phyloP scores from a whole-genome alignment of 805 yeast genomes.

The Brettanomyces nanus region DNA sequence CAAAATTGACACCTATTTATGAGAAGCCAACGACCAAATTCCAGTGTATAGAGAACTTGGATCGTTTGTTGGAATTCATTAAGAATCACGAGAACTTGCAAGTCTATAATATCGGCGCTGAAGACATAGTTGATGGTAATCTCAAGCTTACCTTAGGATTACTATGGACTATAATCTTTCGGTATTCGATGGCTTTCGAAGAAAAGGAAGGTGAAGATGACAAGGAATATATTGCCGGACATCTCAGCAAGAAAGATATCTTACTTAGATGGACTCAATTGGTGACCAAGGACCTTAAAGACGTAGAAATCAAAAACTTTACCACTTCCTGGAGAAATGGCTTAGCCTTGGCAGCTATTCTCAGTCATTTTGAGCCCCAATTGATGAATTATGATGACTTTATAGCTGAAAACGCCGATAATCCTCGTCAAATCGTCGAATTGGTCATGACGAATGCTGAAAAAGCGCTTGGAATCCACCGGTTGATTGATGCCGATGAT shows the following conservation, averaged over 20 bases:
- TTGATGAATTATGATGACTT: slow-evolving; percentile 25
- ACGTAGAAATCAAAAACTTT: slow-evolving; percentile 38
- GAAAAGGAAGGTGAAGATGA: slow-evolving; percentile 5
- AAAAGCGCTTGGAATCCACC: slow-evolving; percentile 41
- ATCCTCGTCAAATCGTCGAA: slow-evolving; percentile 26
- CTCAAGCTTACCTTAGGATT: slow-evolving; percentile 38
- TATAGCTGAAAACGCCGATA: slow-evolving; percentile 1
- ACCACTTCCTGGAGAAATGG: slow-evolving; percentile 48
- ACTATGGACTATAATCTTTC: slow-evolving; percentile 40
- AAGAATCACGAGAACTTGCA: slow-evolving; percentile 30
- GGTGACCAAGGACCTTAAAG: slow-evolving; percentile 29
- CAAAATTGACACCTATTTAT: slow-evolving; percentile 15
- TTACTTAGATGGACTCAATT: slow-evolving; percentile 48
- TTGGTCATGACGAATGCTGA: slow-evolving; percentile 36
- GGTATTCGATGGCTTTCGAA: slow-evolving; percentile 27
- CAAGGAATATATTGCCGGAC: slow-evolving; percentile 1
- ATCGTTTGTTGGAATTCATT: slow-evolving; percentile 34
- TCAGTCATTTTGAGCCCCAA: slow-evolving; percentile 34
- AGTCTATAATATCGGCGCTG: slow-evolving; percentile 38
- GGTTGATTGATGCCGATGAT: slow-evolving; percentile 48
- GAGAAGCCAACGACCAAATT: slow-evolving; percentile 33
- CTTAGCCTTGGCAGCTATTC: slow-evolving; percentile 38
- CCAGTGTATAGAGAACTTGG: slow-evolving; percentile 41
- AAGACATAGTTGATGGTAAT: slow-evolving; percentile 41
- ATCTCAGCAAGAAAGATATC: slow-evolving; percentile 26